Evolutionary conservation across 768 basidiomycete species (phyloP).

Genomic region (Multifurca ochricompacta): DNA sequence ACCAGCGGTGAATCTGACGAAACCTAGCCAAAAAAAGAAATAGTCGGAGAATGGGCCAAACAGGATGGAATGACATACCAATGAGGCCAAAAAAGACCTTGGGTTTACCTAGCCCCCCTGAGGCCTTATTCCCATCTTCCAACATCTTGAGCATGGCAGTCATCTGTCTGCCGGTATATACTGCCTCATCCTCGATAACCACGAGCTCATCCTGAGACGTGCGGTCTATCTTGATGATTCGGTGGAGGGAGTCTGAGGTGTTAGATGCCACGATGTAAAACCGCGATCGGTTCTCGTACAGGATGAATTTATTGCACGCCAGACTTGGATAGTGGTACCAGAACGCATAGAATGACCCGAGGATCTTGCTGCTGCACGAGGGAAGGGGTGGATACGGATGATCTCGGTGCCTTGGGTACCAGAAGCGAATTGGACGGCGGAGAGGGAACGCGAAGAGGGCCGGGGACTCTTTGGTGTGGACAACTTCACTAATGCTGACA

Average conservation of each 20-base stretch:
- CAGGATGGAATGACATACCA: conserved; percentile 39
- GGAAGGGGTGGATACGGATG: background rate
- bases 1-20: conserved; percentile 88
- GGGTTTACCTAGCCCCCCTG: conserved; percentile 78
- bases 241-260: conserved; percentile 77
- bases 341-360: background rate
- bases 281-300: conserved; percentile 87
- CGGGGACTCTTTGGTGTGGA: background rate
- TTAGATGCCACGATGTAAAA: conserved; percentile 93
- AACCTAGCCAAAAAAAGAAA: conserved; percentile 42
- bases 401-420: background rate
- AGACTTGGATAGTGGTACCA: conserved; percentile 6
- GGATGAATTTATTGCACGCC: conserved; percentile 71
- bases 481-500: background rate
- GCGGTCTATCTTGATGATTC: conserved; percentile 90
- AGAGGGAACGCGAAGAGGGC: background rate
- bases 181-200: conserved; percentile 80
- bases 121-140: conserved; percentile 86
- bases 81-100: conserved; percentile 78
- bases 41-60: background rate
- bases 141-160: conserved; percentile 89
- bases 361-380: background rate
- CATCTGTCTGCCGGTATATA: conserved; percentile 88
- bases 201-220: conserved; percentile 66
- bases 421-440: background rate